Base-by-base conservation (phyloP, 2,329 filamentous ascomycete genomes). In the Salinomyces thailandicus region DNA sequence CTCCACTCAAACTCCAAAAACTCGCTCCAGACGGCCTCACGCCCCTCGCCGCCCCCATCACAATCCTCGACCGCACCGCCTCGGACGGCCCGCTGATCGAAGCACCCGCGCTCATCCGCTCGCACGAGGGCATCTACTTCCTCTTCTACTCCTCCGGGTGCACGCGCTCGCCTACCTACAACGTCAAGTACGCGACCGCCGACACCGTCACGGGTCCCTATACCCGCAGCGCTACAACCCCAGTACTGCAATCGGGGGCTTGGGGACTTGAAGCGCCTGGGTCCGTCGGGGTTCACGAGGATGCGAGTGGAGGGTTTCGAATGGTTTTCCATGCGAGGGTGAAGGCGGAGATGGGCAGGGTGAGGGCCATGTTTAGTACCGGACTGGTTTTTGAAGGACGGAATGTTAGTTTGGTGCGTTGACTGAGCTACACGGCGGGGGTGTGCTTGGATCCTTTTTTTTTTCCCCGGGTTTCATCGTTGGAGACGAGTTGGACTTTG, bases 91-190 rank as follows among this genome's bases (percentile, higher is more conserved):
- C 57, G 2, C 47, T 60, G 3, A 49, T 60, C 31, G 57, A 60
- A 46, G 57, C 57, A 3, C 57, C 57, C 2, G 44, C 42, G 11
- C 44, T 60, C 15, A 35, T 53, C 6, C 44, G 47, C 29, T 51
- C 49, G 2, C 18, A 33, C 12, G 49, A 52, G 4, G 54, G 53
- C 12, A 39, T 45, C 15, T 60, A 59, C 45, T 57, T 60, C 41
- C 48, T 60, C 14, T 60, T 60, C 51, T 60, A 53, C 49, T 53
- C 48, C 5, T 54, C 52, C 9, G 57, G 55, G 1, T 60, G 57
- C 42, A 59, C 54, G 3, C 45, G 50, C 13, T 35, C 40, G 6
- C 38, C 47, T 3, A 37, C 41, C 5, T 60, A 60, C 42, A 46
- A 54, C 18, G 42, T 59, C 33, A 54, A 54, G 13, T 60, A 60